Evolutionary conservation across 1,284 basidiomycete genomes (phyloP), one percentile per base, ranked within the genome.

Genomic region (Chalciporus sp.): DNA sequence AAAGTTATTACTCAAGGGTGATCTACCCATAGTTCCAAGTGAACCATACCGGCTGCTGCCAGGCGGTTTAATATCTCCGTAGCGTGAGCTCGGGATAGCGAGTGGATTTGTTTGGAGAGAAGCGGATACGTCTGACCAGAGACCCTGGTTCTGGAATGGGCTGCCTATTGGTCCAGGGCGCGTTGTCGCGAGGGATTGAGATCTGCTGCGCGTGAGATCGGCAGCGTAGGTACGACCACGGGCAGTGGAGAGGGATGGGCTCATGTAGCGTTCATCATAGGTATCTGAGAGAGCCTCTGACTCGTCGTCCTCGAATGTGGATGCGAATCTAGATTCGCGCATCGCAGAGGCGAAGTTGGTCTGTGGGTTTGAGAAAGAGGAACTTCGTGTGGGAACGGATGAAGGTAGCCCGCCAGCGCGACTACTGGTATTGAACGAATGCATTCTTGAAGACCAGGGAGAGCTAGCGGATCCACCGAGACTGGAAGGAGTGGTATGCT

Each of bases 251-350:
- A 62, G 59, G 57, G 65, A 62, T 28, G 76, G 70, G 23, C 73
- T 72, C 17, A 78, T 66, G 61, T 74, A 83, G 52, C 74, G 77
- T 37, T 84, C 84, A 53, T 84, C 81, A 65, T 81, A 82, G 46
- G 72, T 75, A 63, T 81, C 80, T 48, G 78, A 81, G 26, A 79
- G 69, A 10, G 76, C 76, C 54, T 86, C 84, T 3, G 79, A 81
- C 70, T 89, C 86, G 70, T 89, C 86, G 61, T 89, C 87, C 69
- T 89, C 88, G 66, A 88, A 82, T 3, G 84, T 86, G 48, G 83
- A 85, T 9, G 80, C 74, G 63, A 87, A 83, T 7, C 83, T 76
- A 35, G 76, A 74, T 49, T 85, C 86, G 53, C 86, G 82, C 78
- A 88, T 84, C 35, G 80, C 76, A 40, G 82, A 82, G 26, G 78